Evolutionary conservation across 768 basidiomycete genomes (phyloP), one percentile per base, ranked within the genome.

Genomic region (Termitomyces sp.): DNA sequence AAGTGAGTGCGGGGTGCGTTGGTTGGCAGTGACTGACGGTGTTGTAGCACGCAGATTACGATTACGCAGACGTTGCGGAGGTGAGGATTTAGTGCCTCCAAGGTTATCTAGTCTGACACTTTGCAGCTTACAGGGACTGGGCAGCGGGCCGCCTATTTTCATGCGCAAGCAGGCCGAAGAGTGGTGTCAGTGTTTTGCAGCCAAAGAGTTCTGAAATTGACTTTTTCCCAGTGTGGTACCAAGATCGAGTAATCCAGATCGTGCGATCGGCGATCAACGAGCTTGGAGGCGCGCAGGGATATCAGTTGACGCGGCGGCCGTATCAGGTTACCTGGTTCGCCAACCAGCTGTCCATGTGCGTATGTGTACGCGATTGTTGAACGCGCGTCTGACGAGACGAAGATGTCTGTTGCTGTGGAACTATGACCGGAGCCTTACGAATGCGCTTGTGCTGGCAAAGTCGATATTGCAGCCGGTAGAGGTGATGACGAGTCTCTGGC

Each of bases 301-400:
- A 86, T 60, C 72, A 84, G 64, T 74, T 91, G 33, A 82, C 84
- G 20, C 77, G 88, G 30, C 81, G 88, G 0, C 89, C 89, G 0
- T 90, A 82, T 70, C 82, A 87, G 64, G 81, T 84, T 56, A 78
- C 79, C 48, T 91, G 89, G 89, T 88, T 88, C 63, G 75, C 82
- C 35, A 85, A 82, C 60, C 88, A 88, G 63, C 75, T 88, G 6
- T 77, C 81, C 0, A 82, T 84, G 87, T 87, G 65, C 43, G 83
- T 71, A 8, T 28, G 30, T 43, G 28, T 47, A 23, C 23, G 23
- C 23, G 16, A 50, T 51, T 10, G 32, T 14, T 28, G 9, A 2
- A 0, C 1, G 7, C 35, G 16, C 35, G 28, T 30, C 5, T 50
- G 6, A 7, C 6, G 4, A 41, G 14, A 23, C 36, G 60, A 30